Evolutionary conservation across 2,329 filamentous ascomycete species (phyloP).

Genomic region (Capronia coronata): DNA sequence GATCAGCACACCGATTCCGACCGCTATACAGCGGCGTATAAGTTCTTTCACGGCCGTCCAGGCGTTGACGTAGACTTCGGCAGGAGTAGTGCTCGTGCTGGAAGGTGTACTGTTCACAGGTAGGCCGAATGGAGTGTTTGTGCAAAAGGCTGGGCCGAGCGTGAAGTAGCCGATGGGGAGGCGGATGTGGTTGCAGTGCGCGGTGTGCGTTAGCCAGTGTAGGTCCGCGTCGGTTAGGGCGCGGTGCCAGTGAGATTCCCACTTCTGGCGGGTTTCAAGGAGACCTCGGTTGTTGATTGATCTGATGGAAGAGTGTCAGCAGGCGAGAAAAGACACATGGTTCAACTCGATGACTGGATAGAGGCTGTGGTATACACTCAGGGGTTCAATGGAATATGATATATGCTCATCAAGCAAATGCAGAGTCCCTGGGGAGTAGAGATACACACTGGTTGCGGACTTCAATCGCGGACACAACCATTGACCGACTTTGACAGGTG

Average conservation of each 20-base stretch:
- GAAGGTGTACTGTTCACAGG: conserved; percentile 23
- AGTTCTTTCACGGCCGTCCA: conserved; percentile 48
- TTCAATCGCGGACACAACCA: too few relatives aligned
- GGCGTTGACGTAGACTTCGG: conserved; percentile 46
- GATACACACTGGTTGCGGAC: too few relatives aligned
- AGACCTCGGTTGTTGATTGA: conserved; percentile 45
- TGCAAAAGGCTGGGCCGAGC: conserved; percentile 47
- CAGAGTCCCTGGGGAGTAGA: too few relatives aligned
- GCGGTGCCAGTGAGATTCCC: conserved; percentile 49
- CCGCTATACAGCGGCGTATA: conserved; percentile 40
- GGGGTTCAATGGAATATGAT: too few relatives aligned
- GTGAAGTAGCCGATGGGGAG: conserved; percentile 56
- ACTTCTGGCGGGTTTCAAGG: conserved; percentile 44
- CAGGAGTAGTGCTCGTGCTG: conserved; percentile 28
- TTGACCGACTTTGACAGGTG: too few relatives aligned
- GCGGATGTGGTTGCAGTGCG: conserved; percentile 52
- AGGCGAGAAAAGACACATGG: too few relatives aligned
- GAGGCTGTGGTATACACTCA: too few relatives aligned
- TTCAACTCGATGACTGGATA: too few relatives aligned
- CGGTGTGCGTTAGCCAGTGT: conserved; percentile 47
- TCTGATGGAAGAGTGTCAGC: conserved; percentile 20
- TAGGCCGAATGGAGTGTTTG: conserved; percentile 47
- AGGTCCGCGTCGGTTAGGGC: conserved; percentile 48
- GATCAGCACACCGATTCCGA: conserved; percentile 52
- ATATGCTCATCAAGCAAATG: too few relatives aligned